Base-by-base conservation (phyloP, 225 moss, liverwort and hornwort species). In the Rhytidiadelphus loreus region DNA sequence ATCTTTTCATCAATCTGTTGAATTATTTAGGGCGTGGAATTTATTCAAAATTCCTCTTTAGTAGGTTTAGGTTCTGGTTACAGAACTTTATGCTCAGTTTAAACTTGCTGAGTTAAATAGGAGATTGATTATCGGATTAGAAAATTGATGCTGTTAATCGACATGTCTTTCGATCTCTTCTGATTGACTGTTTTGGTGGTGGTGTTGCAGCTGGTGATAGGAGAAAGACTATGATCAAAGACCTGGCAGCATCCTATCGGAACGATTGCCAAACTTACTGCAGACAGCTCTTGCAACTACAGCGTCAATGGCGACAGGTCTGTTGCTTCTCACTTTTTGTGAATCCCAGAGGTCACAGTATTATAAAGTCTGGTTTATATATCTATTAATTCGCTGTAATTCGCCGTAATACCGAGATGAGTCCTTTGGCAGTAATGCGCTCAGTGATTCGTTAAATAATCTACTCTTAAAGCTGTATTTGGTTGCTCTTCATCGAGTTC, bases 281-380 rank as follows among this genome's bases (percentile, higher is more conserved):
- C 92, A 91, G 96, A 55, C 95, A 96, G 91, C 91, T 96, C 77
- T 90, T 96, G 89, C 87, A 87, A 66, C 90, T 96, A 69, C 96
- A 96, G 89, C 96, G 96, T 75, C 94, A 95, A 83, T 96, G 96
- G 96, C 93, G 91, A 65, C 90, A 95, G 95, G 95, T 93, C 44
- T 90, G 89, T 84, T 75, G 63, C 81, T 87, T 82, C 88, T 84
- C 81, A 86, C 80, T 83, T 71, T 37, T 75, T 72, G 37, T 88
- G 50, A 39, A 89, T 85, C 69, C 41, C 59, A 48, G 65, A n/a
- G 77, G 83, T 68, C 77, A 72, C 87, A 55, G 35, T 80, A 74
- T 70, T 72, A 35, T 79, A 30, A 61, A 57, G 12, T 74, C 79
- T 87, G 87, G 61, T 83, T 86, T 74, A 58, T 69, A n/a, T 57